Base-by-base conservation (phyloP, 2,329 filamentous ascomycete genomes). In the Setomelanomma holmii region DNA sequence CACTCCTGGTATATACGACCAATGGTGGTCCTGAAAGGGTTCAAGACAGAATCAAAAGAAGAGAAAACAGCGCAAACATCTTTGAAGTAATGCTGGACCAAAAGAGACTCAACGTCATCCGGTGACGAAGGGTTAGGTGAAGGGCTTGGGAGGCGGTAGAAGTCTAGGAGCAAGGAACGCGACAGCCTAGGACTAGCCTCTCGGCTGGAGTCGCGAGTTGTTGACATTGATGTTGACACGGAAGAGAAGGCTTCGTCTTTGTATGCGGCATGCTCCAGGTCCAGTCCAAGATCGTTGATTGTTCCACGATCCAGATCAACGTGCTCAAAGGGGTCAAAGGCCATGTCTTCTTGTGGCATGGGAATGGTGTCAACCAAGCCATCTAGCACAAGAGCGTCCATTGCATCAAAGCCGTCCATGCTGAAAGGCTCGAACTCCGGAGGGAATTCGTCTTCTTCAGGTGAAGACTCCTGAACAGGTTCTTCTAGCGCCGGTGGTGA, bases 81-180 rank as follows among this genome's bases (percentile, higher is more conserved):
- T 60, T 83, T 82, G 72, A 87, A 87, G 60, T 87, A 87, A 59
- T 87, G 85, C 41, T 86, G 83, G 8, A 87, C 81, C 14, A 87
- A 73, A 40, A 83, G 79, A 40, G 82, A 84, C 3, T 82, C 80
- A 16, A 80, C 74, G 40, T 84, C 80, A 50, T 71, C 67, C n/a
- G 63, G 54, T 21, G 81, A 59, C 23, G 67, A 63, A 50, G 63
- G 30, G 53, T 70, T 51, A 36, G 74, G 62, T 51, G 75, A 61
- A 45, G 73, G 61, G 51, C 63, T 61, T 49, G 73, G 67, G 45
- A 74, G 58, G 40, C 72, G 69, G 48, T 75, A 75, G 52, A 69
- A 74, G 47, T 69, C 67, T 41, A 72, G 30, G 67, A 75, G 73
- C n/a, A 79, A 68, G 12, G 75, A 76, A 17, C 71, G 62, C 27